A percentile compares a stretch with the other conserved stretches of the same genome.
phyloP scores from a whole-genome alignment of 2,329 filamentous ascomycete species.

The Decorospora gaudefroyi region DNA sequence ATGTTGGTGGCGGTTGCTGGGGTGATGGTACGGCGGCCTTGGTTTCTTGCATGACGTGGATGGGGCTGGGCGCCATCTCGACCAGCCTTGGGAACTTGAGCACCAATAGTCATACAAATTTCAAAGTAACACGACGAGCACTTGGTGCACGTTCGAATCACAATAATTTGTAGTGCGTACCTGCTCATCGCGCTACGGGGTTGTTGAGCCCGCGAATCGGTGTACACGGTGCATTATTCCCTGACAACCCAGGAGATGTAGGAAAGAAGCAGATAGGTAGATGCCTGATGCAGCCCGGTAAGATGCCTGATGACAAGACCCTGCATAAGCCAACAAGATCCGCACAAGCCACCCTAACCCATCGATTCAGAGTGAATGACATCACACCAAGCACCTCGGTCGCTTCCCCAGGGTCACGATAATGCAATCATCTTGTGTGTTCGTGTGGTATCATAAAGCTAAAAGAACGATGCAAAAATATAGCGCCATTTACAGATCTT shows the following conservation, averaged over 20 bases:
- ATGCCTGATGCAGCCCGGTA: not conserved
- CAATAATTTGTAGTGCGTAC: no score
- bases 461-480: slow-evolving; percentile 15
- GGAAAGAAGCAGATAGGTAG: no score
- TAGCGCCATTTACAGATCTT: slow-evolving; percentile 8
- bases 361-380: slow-evolving; percentile 21
- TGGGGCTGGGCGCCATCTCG: slow-evolving; percentile 22
- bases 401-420: slow-evolving; percentile 1
- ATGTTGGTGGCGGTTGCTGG: slow-evolving; percentile 33
- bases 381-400: slow-evolving; percentile 18
- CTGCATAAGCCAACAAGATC: slow-evolving; percentile 14
- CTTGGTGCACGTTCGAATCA: no score
- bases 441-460: slow-evolving; percentile 41
- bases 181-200: no score
- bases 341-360: slow-evolving; percentile 12
- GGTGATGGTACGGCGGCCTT: slow-evolving; percentile 31
- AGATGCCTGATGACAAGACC: slow-evolving; percentile 5
- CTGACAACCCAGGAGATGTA: no score
- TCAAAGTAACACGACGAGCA: no score
- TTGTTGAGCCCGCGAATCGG: no score
- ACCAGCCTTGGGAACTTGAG: no score
- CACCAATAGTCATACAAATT: no score
- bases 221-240: slow-evolving; percentile 8
- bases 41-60: slow-evolving; percentile 35
- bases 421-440: slow-evolving; percentile 27